Evolutionary conservation across 164 flowering plant genomes (phyloP).

Genomic region (Vitis amurensis): DNA sequence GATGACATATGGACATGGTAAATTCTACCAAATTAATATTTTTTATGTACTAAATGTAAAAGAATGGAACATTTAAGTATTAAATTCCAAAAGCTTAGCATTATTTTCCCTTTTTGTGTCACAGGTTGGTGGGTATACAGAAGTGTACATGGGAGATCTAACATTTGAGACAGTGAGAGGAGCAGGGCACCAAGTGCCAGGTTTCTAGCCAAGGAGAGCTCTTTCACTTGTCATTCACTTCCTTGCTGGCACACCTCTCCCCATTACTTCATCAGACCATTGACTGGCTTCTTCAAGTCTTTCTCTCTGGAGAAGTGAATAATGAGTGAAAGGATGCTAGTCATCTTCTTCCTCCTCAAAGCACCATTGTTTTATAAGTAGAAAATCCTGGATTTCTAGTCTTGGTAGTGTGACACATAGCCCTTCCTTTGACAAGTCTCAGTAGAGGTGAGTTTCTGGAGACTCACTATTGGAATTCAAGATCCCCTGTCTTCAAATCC

Average conservation of each 20-base stretch:
- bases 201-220: conserved; percentile 61
- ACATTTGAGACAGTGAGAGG: conserved; percentile 86
- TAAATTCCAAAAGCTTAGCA: background rate
- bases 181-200: conserved; percentile 86
- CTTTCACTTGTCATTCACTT: conserved; percentile 54
- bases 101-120: background rate
- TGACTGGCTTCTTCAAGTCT: background rate
- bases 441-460: too few species aligned
- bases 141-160: conserved; percentile 50
- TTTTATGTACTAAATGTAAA: background rate
- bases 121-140: conserved; percentile 66
- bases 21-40: too few species aligned
- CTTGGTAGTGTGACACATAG: too few species aligned
- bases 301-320: too few species aligned
- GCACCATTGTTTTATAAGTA: too few species aligned
- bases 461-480: too few species aligned
- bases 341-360: too few species aligned
- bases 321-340: too few species aligned
- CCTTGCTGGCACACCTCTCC: conserved; percentile 56
- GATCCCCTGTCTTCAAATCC: background rate
- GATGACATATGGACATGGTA: too few species aligned
- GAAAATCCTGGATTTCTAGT: too few species aligned
- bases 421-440: too few species aligned
- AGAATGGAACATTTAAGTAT: too few species aligned
- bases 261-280: conserved; percentile 13